Evolutionary conservation across 2,329 filamentous ascomycete genomes (phyloP), one percentile per base, ranked within the genome.

Genomic region (Aspergillus udagawae): DNA sequence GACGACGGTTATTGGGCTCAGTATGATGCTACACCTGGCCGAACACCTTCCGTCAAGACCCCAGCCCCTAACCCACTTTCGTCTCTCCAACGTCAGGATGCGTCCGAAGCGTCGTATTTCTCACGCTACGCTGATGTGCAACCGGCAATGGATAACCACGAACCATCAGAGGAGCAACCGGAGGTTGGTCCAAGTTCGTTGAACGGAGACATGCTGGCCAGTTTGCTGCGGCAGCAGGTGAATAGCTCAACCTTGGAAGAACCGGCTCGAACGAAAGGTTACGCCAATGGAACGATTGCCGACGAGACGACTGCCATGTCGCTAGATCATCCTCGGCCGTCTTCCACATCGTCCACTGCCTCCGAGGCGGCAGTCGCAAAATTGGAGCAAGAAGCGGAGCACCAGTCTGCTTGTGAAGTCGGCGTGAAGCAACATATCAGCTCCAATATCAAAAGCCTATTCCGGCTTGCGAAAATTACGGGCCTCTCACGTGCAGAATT

Each of bases 1-100:
- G 84, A 86, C 53, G 84, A 84, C 60, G 81, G 82, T 60, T 88
- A 88, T 70, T 88, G 85, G 85, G 83, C 82, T 3, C 80, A 82
- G 63, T 87, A 88, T 64, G 83, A 86, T 70, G 75, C 77, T 53
- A 83, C 82, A 2, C 82, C 83, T 1, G 77, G 76, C 32, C 68
- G 76, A 51, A 83, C 82, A 12, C 82, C 82, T 9, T 74, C 75
- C 1, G 63, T 66, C 38, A 75, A 77, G 53, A 69, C 65, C 55
- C 72, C 73, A 41, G 73, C 66, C 9, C 65, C 72, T 2, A 66
- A 60, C 53, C 51, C 57, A 5, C 45, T 59, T 20, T 65, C 66
- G n/a, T 66, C 68, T 27, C 53, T 62, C 10, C 60, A 68, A 32
- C 62, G 70, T 53, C 62, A 74, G 64, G 65, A 62, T 12, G 70